Base-by-base conservation (phyloP, 768 basidiomycete genomes). In the Nidula microcarpa region DNA sequence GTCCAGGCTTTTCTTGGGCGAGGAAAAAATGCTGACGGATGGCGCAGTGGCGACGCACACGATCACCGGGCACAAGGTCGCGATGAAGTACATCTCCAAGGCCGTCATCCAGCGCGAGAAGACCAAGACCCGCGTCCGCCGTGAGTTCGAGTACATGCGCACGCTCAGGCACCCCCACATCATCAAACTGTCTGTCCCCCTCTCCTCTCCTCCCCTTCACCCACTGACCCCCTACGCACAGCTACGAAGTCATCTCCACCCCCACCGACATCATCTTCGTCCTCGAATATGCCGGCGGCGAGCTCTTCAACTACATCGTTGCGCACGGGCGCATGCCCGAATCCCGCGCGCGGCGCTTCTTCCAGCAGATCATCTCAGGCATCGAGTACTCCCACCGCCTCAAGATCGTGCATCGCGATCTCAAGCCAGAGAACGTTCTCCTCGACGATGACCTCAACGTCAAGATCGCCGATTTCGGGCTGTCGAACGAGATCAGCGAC, bases 391-490 rank as follows among this genome's bases (percentile, higher is more conserved):
- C 91, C 58, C 97, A 99, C 73, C 79, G 87, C 50, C 85, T 96
- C 66, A 94, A 94, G 74, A 98, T 99, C 66, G 96, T 98, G 0
- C 97, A 98, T 73, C 87, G 97, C 37, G 97, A 99, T 70, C 77
- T 99, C 47, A 99, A 99, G 69, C 97, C 97, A 1, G 97, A 99
- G 69, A 98, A 98, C 62, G 85, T 95, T 10, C 80, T 94, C 13
- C 78, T 93, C 5, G 90, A 92, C 69, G 87, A 89, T 50, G 84
- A 87, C 63, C 77, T 88, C 55, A 91, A 91, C 62, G 86, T 98
- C 72, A 99, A 99, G 73, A 98, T 99, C 57, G 95, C 94, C n/a
- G 97, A 99, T 75, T 99, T 98, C 67, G 97, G 97, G 2, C 76
- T 99, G 50, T 91, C 91, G 2, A 98, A 95, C 67, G 89, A 95